A percentile compares a stretch with the other conserved stretches of the same genome.
Evolutionary conservation across 768 basidiomycete genomes (phyloP).

Genomic region (Macrolepiota dolichaula): DNA sequence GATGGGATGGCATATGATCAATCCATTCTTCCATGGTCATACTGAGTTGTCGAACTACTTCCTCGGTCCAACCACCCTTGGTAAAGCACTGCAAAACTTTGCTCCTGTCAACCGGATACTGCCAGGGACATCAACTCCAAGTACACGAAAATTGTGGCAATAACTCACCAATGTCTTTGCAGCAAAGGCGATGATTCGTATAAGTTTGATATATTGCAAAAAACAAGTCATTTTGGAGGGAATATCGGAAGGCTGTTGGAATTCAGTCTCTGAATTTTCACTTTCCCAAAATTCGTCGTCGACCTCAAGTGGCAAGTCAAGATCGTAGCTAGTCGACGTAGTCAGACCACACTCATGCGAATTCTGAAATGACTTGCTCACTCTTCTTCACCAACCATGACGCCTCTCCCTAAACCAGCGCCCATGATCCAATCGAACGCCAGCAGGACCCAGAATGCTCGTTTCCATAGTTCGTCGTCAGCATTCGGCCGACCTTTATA

Average conservation of each 20-base stretch:
- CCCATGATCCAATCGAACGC: slow-evolving; percentile 57
- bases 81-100: slow-evolving; percentile 52
- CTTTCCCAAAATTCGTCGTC: slow-evolving; percentile 79
- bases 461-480: slow-evolving; percentile 74
- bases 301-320: slow-evolving; percentile 78
- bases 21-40: slow-evolving; percentile 71
- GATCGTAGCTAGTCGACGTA: slow-evolving; percentile 63
- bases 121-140: not conserved
- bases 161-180: slow-evolving; percentile 62
- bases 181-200: slow-evolving; percentile 66
- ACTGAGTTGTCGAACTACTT: slow-evolving; percentile 66
- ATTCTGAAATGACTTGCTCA: slow-evolving; percentile 26
- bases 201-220: slow-evolving; percentile 60
- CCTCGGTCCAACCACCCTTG: slow-evolving; percentile 48
- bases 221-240: slow-evolving; percentile 61
- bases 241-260: slow-evolving; percentile 63
- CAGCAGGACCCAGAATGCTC: slow-evolving; percentile 73
- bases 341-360: slow-evolving; percentile 4
- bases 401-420: slow-evolving; percentile 51
- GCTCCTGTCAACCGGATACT: slow-evolving; percentile 74
- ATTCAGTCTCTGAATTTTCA: slow-evolving; percentile 44
- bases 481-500: slow-evolving; percentile 44
- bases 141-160: not conserved
- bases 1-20: slow-evolving; percentile 62
- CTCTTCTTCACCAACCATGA: slow-evolving; percentile 64